These are phyloP conservation scores for Cyclocybe cylindracea DNA, from an alignment of 768 basidiomycete species.

Conservation along the genomic window DNA sequence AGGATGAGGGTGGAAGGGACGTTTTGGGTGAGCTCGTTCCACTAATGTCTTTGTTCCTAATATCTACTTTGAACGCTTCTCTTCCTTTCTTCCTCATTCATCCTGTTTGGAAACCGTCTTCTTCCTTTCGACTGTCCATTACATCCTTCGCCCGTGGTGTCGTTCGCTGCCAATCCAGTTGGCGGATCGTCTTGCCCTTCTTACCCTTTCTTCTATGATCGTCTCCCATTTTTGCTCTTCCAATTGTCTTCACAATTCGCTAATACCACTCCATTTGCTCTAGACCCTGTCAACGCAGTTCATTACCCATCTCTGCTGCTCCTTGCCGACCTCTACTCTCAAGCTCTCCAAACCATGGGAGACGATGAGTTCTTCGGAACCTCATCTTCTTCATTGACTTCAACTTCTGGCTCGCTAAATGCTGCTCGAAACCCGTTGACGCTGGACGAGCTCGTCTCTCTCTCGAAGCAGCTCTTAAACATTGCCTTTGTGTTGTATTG, in stretches of 20 bases:
- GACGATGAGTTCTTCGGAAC: slow-evolving; percentile 94
- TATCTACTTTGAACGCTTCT: no score
- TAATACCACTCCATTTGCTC: neutral
- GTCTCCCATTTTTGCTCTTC: neutral
- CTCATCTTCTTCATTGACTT: slow-evolving; percentile 2
- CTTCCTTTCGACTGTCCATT: no score
- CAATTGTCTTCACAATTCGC: neutral
- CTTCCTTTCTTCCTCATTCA: neutral
- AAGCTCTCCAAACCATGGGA: slow-evolving; percentile 86
- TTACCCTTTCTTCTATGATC: neutral
- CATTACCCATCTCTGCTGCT: slow-evolving; percentile 76
- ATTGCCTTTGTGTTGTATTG: slow-evolving; percentile 76
- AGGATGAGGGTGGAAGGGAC: slow-evolving; percentile 40
- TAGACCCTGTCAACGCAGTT: slow-evolving; percentile 45
- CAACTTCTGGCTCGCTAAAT: slow-evolving; percentile 9
- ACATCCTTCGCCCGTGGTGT: no score
- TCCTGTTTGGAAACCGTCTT: no score
- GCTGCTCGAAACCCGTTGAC: slow-evolving; percentile 70
- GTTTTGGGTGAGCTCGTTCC: slow-evolving; percentile 21
- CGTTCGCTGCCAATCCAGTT: no score
- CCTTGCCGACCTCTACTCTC: slow-evolving; percentile 79
- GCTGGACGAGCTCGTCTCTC: slow-evolving; percentile 76
- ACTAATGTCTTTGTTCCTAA: no score
- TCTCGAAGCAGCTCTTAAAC: slow-evolving; percentile 80
- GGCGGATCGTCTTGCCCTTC: neutral